These are phyloP conservation scores for Digitaria exilis DNA, from an alignment of 202 grass and related monocot genomes.

Conservation along the genomic window DNA sequence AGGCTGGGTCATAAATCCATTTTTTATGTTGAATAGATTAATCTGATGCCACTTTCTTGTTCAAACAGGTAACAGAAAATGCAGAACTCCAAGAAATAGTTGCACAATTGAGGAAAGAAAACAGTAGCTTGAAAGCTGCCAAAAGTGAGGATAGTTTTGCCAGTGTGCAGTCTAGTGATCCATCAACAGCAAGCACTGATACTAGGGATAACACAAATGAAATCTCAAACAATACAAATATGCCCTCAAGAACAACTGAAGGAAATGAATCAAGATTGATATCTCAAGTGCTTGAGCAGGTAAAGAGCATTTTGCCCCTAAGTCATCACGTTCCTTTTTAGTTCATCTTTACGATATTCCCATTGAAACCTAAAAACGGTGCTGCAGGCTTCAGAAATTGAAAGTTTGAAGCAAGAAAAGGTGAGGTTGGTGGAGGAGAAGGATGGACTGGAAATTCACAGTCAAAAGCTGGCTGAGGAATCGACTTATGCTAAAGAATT, in stretches of 20 bases:
- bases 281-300: constrained; percentile 85
- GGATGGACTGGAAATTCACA: constrained; percentile 83
- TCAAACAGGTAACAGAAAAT: constrained; percentile 73
- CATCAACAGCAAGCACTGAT: constrained; percentile 43
- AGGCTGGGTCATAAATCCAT: neutral
- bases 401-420: constrained; percentile 95
- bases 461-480: constrained; percentile 94
- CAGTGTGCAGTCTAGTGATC: constrained; percentile 48
- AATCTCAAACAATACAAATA: constrained; percentile 38
- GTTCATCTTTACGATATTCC: neutral
- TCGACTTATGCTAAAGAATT: constrained; percentile 95
- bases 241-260: constrained; percentile 45
- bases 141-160: constrained; percentile 45
- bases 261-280: constrained; percentile 59
- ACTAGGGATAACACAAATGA: constrained; percentile 45
- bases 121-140: constrained; percentile 49
- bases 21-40: constrained; percentile 38
- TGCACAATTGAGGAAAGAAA: constrained; percentile 64
- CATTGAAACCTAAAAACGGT: constrained; percentile 28
- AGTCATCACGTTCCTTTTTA: constrained; percentile 18
- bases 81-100: constrained; percentile 69
- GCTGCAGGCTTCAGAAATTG: constrained; percentile 82
- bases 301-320: constrained; percentile 29
- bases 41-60: constrained; percentile 39
- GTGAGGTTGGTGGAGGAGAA: constrained; percentile 77